These are phyloP conservation scores for Mortierella sp. DNA, from an alignment of 371 early-diverging fungal genomes.

Conservation along the genomic window DNA sequence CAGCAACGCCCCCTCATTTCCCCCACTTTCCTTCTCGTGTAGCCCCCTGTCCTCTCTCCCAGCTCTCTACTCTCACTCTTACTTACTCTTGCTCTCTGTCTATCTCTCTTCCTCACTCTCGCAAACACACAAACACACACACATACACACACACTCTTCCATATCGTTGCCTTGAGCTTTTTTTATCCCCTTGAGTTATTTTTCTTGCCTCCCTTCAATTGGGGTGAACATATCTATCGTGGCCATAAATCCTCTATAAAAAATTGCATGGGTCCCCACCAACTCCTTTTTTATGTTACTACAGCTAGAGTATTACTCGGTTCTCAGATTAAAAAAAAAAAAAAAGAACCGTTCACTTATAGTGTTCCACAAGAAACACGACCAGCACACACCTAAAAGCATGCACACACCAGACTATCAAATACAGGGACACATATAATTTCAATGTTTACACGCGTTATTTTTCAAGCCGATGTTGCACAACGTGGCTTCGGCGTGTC, in stretches of 20 bases:
- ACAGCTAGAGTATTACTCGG: neutral
- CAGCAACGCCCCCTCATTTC: neutral
- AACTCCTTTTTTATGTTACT: constrained; percentile 12
- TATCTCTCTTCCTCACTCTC: neutral
- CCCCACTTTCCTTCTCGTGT: constrained; percentile 3
- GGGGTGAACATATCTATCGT: constrained; percentile 4
- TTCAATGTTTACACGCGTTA: neutral
- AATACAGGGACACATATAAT: neutral
- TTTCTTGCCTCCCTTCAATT: neutral
- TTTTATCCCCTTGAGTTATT: constrained; percentile 5
- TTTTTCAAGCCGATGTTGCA: neutral
- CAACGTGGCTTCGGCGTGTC: neutral
- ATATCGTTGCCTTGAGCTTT: constrained; percentile 14
- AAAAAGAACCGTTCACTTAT: neutral
- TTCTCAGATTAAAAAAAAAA: neutral
- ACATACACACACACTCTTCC: constrained; percentile 6
- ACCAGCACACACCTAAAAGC: neutral
- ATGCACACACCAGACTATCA: neutral
- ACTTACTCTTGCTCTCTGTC: neutral
- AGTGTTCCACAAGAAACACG: neutral
- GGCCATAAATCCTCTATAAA: neutral
- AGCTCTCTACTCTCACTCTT: constrained; percentile 3
- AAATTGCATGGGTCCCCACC: constrained; percentile 11
- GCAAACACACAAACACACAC: neutral
- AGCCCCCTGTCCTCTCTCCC: constrained; percentile 19